Conservation (phyloP, 805 yeast genomes). For the Hanseniaspora occidentalis region DNA sequence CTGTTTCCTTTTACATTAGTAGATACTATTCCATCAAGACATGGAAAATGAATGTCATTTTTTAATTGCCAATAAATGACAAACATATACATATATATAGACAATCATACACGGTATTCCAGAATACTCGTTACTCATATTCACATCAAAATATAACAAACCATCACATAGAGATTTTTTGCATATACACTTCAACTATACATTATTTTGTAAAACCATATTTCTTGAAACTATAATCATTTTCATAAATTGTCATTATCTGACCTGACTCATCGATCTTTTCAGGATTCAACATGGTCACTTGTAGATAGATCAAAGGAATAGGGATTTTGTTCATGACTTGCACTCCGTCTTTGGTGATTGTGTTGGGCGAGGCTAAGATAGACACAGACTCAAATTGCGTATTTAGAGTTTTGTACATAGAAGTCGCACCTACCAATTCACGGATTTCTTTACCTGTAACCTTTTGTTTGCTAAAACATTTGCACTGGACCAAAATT, state of each 20-base stretch:
- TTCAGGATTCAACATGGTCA: slow-evolving; percentile 14
- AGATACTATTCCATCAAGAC: slow-evolving; percentile 27
- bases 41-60: slow-evolving; percentile 5
- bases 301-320: slow-evolving; percentile 20
- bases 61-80: too few relatives aligned
- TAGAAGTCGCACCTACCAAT: slow-evolving; percentile 18
- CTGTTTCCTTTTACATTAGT: slow-evolving; percentile 30
- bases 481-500: slow-evolving; percentile 23
- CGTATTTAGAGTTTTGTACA: slow-evolving; percentile 4
- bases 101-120: too few relatives aligned
- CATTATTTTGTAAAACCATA: not conserved
- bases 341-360: slow-evolving; percentile 20
- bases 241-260: slow-evolving; percentile 1
- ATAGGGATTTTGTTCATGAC: slow-evolving; percentile 17
- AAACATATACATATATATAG: not conserved
- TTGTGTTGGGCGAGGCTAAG: slow-evolving; percentile 22
- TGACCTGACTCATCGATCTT: slow-evolving; percentile 1
- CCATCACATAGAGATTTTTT: not conserved
- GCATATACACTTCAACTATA: not conserved
- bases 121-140: too few relatives aligned
- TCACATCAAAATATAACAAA: too few relatives aligned
- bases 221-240: slow-evolving; percentile 1
- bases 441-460: slow-evolving; percentile 23
- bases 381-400: slow-evolving; percentile 13
- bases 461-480: slow-evolving; percentile 17